Evolutionary conservation across 2,329 filamentous ascomycete genomes (phyloP), one percentile per base, ranked within the genome.

Genomic region (Colletotrichum sublineola): DNA sequence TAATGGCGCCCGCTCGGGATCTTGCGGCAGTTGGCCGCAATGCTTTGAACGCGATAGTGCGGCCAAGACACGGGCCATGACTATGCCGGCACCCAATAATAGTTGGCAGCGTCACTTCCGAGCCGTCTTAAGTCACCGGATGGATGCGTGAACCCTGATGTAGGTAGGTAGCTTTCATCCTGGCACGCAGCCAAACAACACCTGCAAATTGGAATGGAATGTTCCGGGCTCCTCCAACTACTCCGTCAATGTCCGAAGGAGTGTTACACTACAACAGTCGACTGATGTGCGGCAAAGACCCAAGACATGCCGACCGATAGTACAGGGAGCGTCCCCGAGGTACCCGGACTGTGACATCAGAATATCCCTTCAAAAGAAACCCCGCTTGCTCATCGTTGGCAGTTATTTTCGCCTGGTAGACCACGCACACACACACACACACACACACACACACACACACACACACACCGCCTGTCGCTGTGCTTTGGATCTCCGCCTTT

Each of bases 51-150:
- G 36, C 33, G 9, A 20, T 42, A 3, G 14, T 40, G 7, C 40
- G 65, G 36, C 50, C 38, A 53, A n/a, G 31, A 20, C 57, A 29
- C 9, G 66, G 18, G 24, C 57, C 66, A 50, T 58, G 48, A 56
- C 48, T 46, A 20, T 53, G 57, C 42, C 57, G 48, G 24, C 31
- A 38, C 38, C 33, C 58, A 55, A 36, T 42, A 55, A 36, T 42
- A 61, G 48, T 31, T 12, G 57, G n/a, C 40, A 15, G n/a, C 38
- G 48, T 40, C n/a, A 18, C 56, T 18, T 38, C 7, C 18, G 8
- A 38, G 31, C 20, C 29, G 24, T 42, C 20, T 20, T 29, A 24
- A 29, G 36, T 38, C 24, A 24, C 24, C 24, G 24, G 24, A 24
- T 24, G 24, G 24, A 24, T 24, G 24, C 24, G 24, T 24, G 24